Percentiles rank a stretch among this genome's conserved stretches.
Evolutionary conservation across 148 eudicot genomes (phyloP).

Genomic region (Fagopyrum tataricum): DNA sequence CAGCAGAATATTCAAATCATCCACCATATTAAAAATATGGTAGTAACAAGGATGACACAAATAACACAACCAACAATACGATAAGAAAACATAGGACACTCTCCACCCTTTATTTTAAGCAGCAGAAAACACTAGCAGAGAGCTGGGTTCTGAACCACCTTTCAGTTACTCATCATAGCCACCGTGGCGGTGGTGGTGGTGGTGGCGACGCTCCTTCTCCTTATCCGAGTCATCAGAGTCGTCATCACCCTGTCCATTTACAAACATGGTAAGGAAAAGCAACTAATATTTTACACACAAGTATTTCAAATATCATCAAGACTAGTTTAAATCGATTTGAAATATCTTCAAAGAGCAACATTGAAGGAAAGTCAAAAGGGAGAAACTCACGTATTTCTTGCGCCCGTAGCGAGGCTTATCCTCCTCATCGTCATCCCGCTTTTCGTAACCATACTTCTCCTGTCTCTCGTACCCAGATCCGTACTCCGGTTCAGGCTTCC

Average conservation of each 20-base stretch:
- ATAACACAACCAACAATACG: neutral
- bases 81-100: neutral
- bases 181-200: conserved; percentile 14
- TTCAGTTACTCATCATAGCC: conserved; percentile 5
- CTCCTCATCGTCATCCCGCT: conserved; percentile 33
- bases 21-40: neutral
- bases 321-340: neutral
- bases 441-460: conserved; percentile 23
- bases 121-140: conserved; percentile 5
- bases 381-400: conserved; percentile 61
- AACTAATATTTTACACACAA: too few species aligned
- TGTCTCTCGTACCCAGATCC: conserved; percentile 2
- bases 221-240: conserved; percentile 8
- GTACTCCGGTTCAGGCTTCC: conserved; percentile 15
- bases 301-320: neutral
- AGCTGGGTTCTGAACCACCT: neutral
- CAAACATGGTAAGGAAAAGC: neutral
- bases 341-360: neutral
- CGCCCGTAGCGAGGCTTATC: conserved; percentile 44
- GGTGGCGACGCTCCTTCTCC: conserved; percentile 7
- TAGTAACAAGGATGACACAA: neutral
- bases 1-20: neutral
- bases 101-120: conserved; percentile 12
- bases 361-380: neutral
- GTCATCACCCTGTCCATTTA: conserved; percentile 10